These are phyloP conservation scores for Colletotrichum sp. DNA, from an alignment of 2,329 filamentous ascomycete species.

Conservation along the genomic window DNA sequence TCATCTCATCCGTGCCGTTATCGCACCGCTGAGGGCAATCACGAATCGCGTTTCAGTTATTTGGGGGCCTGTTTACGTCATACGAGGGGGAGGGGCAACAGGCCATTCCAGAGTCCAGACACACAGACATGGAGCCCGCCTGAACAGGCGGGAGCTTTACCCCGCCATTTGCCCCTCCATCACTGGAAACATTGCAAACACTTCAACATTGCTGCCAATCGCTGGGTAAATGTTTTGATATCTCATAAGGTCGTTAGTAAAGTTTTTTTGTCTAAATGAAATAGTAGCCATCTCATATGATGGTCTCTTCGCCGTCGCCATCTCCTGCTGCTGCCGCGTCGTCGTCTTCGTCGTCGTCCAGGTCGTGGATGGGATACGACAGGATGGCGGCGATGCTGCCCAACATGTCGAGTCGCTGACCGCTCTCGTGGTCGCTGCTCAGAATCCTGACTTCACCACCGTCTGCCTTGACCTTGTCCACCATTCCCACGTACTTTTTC, in stretches of 20 bases:
- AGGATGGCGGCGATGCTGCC: constrained; percentile 89
- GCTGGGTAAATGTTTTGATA: background rate
- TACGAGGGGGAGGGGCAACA: background rate
- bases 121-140: background rate
- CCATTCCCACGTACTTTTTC: constrained; percentile 81
- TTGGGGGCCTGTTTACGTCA: constrained; percentile 3
- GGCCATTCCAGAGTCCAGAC: background rate
- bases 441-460: constrained; percentile 90
- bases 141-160: background rate
- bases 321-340: constrained; percentile 25
- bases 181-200: background rate
- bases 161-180: background rate
- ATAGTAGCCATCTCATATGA: background rate
- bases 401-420: constrained; percentile 79
- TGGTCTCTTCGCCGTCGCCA: background rate
- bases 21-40: background rate
- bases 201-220: background rate
- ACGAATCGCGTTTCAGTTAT: background rate
- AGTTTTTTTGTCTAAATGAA: background rate
- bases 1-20: background rate
- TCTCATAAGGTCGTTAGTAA: background rate
- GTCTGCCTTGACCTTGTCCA: constrained; percentile 85
- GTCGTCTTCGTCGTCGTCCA: constrained; percentile 72
- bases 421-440: constrained; percentile 94
- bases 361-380: constrained; percentile 84